phyloP scores from a whole-genome alignment of 345 rosid genomes.

The Hirschfeldia incana region DNA sequence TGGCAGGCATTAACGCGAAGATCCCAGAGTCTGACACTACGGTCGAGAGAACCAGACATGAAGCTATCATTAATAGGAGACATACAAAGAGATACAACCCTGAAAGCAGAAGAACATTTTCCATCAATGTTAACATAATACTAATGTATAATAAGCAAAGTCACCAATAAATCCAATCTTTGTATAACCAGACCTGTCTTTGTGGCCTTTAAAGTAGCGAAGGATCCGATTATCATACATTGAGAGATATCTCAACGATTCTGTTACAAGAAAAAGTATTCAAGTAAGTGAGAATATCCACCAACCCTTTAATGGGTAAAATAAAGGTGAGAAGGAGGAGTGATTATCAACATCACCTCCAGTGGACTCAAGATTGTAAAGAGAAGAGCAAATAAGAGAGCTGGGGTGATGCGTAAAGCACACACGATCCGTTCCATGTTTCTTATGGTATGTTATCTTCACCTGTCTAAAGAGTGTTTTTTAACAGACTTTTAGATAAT shows the following conservation, averaged over 20 bases:
- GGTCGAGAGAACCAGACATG: constrained; percentile 98
- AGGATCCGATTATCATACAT: constrained; percentile 97
- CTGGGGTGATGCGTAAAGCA: constrained; percentile 97
- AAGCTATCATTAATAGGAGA: constrained; percentile 96
- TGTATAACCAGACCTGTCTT: constrained; percentile 58
- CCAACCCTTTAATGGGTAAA: neutral
- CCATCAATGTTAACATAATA: neutral
- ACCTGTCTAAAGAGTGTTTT: constrained; percentile 53
- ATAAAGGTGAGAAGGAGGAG: neutral
- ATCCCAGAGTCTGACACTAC: constrained; percentile 94
- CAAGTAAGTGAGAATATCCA: constrained; percentile 2
- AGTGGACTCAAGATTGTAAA: constrained; percentile 64
- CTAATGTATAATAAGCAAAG: neutral
- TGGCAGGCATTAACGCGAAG: constrained; percentile 99
- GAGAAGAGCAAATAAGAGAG: constrained; percentile 91
- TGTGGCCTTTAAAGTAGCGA: constrained; percentile 97
- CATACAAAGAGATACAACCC: constrained; percentile 97
- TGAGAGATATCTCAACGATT: constrained; percentile 82
- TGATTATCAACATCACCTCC: constrained; percentile 59
- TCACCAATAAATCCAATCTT: neutral
- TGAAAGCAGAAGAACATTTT: constrained; percentile 35
- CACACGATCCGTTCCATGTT: constrained; percentile 87
- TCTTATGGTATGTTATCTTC: constrained; percentile 93
- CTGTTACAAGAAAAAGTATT: constrained; percentile 44
- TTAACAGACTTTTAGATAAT: neutral